Base-by-base conservation (phyloP, 768 basidiomycete genomes). In the Solioccasus polychromus region DNA sequence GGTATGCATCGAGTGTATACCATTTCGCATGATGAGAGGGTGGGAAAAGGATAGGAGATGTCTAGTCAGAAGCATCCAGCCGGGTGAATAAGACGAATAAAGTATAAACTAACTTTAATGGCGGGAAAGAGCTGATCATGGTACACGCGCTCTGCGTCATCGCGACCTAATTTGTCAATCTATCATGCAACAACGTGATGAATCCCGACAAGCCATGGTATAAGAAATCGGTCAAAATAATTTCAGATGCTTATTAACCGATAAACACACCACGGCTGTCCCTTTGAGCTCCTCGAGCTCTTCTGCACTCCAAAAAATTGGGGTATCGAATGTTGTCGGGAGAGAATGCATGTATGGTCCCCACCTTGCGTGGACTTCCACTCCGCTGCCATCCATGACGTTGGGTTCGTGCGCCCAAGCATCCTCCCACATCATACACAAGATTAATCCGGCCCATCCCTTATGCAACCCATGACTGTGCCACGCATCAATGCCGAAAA, bases 401-500 rank as follows among this genome's bases (percentile, higher is more conserved):
- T 92, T 92, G 90, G 43, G 69, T 80, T 38, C 89, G 3, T 68
- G 45, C 1, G 82, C 82, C 51, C 75, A 75, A 4, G 82, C 77
- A 43, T 78, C 79, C 66, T 99, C 96, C 88, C 90, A 96, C 88
- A 98, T 91, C 83, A 99, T 86, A 52, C 85, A 89, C 30, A 98
- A 71, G 47, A 99, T 97, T 35, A 97, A 68, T 3, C 87, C 86
- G 1, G 77, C 71, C 96, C 96, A 99, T 8, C 92, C 84, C 45
- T 77, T 67, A 40, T 84, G 72, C 47, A 97, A 64, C 17, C 69
- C 66, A 45, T 71, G 63, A 19, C 62, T 64, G 52, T 70, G 78
- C 93, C 93, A 97, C 24, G 75, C 76, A 10, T 74, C 71, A 7
- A 67, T 40, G 15, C 85, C 82, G 36, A 97, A 73, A 3, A 72